Percentiles rank a stretch among this genome's conserved stretches.
Evolutionary conservation across 371 early-diverging fungal species (phyloP).

Genomic region (Nematocida parisii): DNA sequence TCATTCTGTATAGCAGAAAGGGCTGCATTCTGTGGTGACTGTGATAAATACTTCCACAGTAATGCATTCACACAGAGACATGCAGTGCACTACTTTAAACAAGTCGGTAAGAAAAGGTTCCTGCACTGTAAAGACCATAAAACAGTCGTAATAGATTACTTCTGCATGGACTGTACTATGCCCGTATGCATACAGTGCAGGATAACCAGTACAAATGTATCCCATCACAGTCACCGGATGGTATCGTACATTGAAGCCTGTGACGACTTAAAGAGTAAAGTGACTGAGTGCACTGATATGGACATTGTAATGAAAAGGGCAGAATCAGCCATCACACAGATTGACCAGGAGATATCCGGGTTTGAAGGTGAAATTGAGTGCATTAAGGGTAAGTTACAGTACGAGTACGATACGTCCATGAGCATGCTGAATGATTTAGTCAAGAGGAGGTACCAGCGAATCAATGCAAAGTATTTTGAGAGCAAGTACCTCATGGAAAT

Average conservation of each 20-base stretch:
- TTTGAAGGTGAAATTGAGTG: conserved; percentile 60
- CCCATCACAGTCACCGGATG: conserved; percentile 53
- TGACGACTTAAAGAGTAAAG: conserved; percentile 29
- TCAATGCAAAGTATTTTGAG: conserved; percentile 67
- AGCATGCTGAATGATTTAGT: conserved; percentile 61
- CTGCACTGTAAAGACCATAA: conserved; percentile 65
- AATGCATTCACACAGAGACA: conserved; percentile 69
- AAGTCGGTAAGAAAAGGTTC: conserved; percentile 68
- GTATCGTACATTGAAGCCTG: conserved; percentile 69
- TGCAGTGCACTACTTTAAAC: conserved; percentile 65
- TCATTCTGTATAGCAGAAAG: conserved; percentile 70
- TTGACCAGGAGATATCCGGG: conserved; percentile 57
- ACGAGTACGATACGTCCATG: conserved; percentile 62
- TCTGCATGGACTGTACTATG: conserved; percentile 65
- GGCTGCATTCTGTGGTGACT: conserved; percentile 68
- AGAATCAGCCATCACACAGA: background rate
- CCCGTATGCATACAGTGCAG: conserved; percentile 69
- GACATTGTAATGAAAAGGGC: background rate
- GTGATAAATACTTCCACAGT: conserved; percentile 68
- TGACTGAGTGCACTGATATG: conserved; percentile 23
- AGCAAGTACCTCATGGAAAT: conserved; percentile 28
- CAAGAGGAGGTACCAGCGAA: conserved; percentile 60
- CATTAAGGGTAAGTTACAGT: conserved; percentile 55
- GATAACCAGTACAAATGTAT: conserved; percentile 62
- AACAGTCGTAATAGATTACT: conserved; percentile 65